phyloP scores from a whole-genome alignment of 139 green algal genomes.

The Closterium sp. region DNA sequence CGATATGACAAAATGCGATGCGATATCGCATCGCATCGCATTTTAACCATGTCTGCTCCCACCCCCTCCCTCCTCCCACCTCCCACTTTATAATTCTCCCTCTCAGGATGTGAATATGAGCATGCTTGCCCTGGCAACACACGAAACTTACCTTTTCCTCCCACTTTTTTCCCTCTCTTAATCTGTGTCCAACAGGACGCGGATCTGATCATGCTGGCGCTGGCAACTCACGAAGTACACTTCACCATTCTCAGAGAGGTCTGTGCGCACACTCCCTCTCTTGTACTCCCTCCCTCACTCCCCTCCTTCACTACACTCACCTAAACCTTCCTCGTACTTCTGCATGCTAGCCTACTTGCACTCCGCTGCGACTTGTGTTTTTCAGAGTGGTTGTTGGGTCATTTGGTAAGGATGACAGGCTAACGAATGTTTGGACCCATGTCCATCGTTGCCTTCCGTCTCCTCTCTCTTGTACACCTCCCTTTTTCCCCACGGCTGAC shows the following conservation, averaged over 20 bases:
- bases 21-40: too few species aligned
- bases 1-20: too few species aligned
- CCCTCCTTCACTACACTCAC: background rate
- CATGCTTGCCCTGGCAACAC: slow-evolving; percentile 69
- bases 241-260: slow-evolving; percentile 79
- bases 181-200: slow-evolving; percentile 66
- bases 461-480: background rate
- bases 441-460: too few species aligned
- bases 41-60: too few species aligned
- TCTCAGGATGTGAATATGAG: slow-evolving; percentile 94
- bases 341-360: too few species aligned
- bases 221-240: slow-evolving; percentile 88
- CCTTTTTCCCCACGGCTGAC: background rate
- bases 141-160: background rate
- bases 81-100: background rate
- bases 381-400: too few species aligned
- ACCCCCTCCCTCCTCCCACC: background rate
- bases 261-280: background rate
- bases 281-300: background rate
- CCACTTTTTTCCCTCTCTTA: background rate
- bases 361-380: too few species aligned
- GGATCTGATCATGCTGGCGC: slow-evolving; percentile 97
- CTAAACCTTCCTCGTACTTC: too few species aligned
- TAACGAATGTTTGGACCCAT: too few species aligned
- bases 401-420: too few species aligned